Conservation (phyloP, 805 yeast species). For the Zygosaccharomyces lentus region DNA sequence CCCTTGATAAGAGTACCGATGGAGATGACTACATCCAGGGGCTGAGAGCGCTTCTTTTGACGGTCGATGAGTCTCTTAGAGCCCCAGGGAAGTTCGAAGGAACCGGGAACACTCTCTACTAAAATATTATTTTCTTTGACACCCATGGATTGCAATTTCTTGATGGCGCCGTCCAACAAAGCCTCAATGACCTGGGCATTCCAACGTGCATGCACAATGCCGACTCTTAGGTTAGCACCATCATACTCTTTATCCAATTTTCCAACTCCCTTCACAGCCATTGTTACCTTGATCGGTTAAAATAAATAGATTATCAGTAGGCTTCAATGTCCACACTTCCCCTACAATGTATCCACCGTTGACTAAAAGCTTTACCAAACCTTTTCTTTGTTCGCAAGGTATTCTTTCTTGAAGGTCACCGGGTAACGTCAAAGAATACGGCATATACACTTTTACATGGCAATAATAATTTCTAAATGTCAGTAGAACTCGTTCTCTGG, state of each 20-base stretch:
- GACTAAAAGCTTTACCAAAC: not conserved
- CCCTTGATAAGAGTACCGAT: constrained; percentile 96
- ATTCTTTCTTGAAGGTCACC: not conserved
- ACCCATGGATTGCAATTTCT: constrained; percentile 55
- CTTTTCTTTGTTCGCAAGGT: not conserved
- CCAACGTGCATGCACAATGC: constrained; percentile 97
- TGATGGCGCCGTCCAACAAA: constrained; percentile 71
- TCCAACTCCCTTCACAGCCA: constrained; percentile 84
- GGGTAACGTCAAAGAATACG: not conserved
- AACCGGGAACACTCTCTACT: constrained; percentile 88
- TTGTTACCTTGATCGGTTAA: constrained; percentile 24
- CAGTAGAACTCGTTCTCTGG: constrained; percentile 70
- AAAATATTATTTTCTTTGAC: constrained; percentile 73
- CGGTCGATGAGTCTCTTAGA: constrained; percentile 50
- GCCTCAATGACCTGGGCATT: constrained; percentile 71
- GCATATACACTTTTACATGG: constrained; percentile 5
- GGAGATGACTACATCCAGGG: constrained; percentile 83
- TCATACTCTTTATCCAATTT: constrained; percentile 62
- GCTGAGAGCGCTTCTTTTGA: constrained; percentile 40
- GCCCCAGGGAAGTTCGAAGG: constrained; percentile 89
- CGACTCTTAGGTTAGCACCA: constrained; percentile 66
- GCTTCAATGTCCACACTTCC: too few species aligned
- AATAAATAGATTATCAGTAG: not conserved
- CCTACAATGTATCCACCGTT: too few species aligned
- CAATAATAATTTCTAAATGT: not conserved